Evolutionary conservation across 805 yeast species (phyloP), one percentile per base, ranked within the genome.

Genomic region (Suhomyces sp.): DNA sequence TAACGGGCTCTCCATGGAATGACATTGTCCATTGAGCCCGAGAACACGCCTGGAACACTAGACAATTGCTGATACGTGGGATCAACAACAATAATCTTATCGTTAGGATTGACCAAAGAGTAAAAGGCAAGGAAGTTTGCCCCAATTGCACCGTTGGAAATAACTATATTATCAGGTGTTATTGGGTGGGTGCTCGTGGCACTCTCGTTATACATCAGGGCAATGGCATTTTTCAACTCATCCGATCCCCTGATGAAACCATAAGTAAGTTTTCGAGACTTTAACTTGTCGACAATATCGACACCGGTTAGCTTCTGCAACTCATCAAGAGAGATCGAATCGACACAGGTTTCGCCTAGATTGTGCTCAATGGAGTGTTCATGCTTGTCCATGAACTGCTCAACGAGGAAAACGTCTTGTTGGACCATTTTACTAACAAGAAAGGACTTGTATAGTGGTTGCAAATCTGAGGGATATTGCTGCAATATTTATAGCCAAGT

Each of bases 101-200:
- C 84, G 4, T 71, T 77, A 5, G 71, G 67, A 35, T 74, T 73
- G 6, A 75, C 73, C 4, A 81, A 54, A 0, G 80, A 62, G 54
- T 79, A 80, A 53, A 76, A 70, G 1, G 72, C 55, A 26, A 80
- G 65, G 58, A 79, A 81, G 57, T 81, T 81, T 31, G 80, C 84
- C 6, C 80, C 85, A 63, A 82, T 82, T 3, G 83, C 84, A 24
- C 85, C 85, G 58, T 79, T 79, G 23, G 83, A 78, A 27, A 80
- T 62, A 19, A 81, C 70, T 24, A 81, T 73, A 51, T 81, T 63
- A 2, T 76, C 77, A 1, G 55, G 55, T 7, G 57, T 52, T 12
- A 60, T 56, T 12, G 66, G 54, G 12, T 53, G 51, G 13, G 49
- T 44, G 13, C 44, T 24, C 12, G 15, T n/a, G 23, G 31, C 19